Evolutionary conservation across 2,329 filamentous ascomycete species (phyloP).

Genomic region (Sarocladium oryzae): DNA sequence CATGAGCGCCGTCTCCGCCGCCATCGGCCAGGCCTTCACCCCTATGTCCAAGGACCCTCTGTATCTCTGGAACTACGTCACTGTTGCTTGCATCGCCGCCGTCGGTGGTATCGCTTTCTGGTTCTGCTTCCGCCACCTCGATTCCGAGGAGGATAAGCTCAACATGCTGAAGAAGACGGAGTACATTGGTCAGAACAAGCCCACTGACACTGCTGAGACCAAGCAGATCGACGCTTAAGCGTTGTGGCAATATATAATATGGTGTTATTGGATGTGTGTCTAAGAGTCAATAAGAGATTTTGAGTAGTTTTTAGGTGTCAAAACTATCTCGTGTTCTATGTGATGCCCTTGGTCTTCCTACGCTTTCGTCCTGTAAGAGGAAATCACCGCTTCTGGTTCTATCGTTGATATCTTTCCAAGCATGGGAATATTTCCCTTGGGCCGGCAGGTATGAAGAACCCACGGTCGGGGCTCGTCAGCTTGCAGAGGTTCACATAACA

Average conservation of each 20-base stretch:
- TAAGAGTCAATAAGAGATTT: too few relatives aligned
- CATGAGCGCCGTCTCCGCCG: conserved; percentile 63
- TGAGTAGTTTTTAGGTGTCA: too few relatives aligned
- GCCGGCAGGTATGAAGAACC: too few relatives aligned
- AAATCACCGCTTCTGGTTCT: too few relatives aligned
- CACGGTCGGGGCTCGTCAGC: too few relatives aligned
- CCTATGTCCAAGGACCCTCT: conserved; percentile 57
- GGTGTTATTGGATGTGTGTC: too few relatives aligned
- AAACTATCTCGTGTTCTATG: too few relatives aligned
- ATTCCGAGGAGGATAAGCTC: conserved; percentile 60
- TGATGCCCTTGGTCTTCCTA: too few relatives aligned
- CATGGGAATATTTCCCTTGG: too few relatives aligned
- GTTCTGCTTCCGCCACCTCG: conserved; percentile 59
- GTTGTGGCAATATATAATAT: background rate
- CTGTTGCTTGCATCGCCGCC: conserved; percentile 55
- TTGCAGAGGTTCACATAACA: too few relatives aligned
- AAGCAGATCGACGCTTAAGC: conserved; percentile 18
- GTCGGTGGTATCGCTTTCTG: conserved; percentile 61
- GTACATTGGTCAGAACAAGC: conserved; percentile 34
- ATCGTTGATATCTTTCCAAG: too few relatives aligned
- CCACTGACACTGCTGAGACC: conserved; percentile 21
- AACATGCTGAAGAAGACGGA: conserved; percentile 52
- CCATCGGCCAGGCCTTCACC: conserved; percentile 63
- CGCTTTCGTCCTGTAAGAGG: too few relatives aligned
- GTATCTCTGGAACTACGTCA: conserved; percentile 65